Conservation (phyloP, 352 stramenopile genomes). For the Thalassiosira ordinaria region DNA sequence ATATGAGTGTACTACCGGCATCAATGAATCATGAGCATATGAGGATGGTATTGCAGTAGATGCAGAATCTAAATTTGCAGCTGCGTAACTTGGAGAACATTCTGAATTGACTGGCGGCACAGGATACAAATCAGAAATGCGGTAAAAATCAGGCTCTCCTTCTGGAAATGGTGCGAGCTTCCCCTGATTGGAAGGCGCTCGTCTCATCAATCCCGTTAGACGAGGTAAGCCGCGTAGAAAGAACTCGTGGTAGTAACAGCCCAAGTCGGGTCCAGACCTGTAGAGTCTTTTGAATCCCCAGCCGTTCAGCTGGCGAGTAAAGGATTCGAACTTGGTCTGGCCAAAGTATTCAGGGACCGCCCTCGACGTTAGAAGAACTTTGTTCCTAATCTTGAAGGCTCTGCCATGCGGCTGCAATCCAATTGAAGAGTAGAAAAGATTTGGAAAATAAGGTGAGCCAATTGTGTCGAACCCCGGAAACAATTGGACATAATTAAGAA, state of each 20-base stretch:
- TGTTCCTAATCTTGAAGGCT: slow-evolving; percentile 38
- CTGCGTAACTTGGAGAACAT: background rate
- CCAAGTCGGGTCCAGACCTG: slow-evolving; percentile 50
- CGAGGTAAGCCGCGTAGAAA: background rate
- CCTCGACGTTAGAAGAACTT: slow-evolving; percentile 16
- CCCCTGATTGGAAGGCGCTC: background rate
- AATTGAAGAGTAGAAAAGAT: background rate
- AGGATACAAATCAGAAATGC: background rate
- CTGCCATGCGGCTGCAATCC: slow-evolving; percentile 30
- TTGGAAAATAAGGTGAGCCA: background rate
- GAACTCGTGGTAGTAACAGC: slow-evolving; percentile 72
- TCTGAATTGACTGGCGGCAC: background rate
- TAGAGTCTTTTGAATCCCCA: slow-evolving; percentile 69
- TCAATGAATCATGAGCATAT: too few species aligned
- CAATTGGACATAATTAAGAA: background rate
- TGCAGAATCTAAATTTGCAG: too few species aligned
- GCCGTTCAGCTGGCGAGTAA: slow-evolving; percentile 58
- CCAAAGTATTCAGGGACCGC: slow-evolving; percentile 88
- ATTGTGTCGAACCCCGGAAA: background rate
- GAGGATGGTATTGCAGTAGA: too few species aligned
- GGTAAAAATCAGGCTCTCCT: background rate
- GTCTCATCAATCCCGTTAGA: background rate
- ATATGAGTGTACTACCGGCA: too few species aligned
- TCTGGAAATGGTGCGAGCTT: background rate
- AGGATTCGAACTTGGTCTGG: slow-evolving; percentile 65